phyloP scores from a whole-genome alignment of 345 rosid genomes.

The Eucalyptus erythrocorys region DNA sequence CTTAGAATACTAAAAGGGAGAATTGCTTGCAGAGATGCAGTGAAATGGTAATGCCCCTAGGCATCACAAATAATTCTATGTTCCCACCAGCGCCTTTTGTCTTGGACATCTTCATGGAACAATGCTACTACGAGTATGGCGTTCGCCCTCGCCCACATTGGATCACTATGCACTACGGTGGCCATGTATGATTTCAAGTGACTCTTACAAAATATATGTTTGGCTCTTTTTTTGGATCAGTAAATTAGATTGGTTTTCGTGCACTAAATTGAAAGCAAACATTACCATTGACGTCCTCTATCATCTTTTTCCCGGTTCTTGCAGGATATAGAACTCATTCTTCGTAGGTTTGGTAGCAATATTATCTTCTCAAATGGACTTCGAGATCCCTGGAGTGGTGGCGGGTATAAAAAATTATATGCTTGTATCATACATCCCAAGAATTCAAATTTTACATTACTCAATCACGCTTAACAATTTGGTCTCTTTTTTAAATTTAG shows the following conservation, averaged over 20 bases:
- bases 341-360: neutral
- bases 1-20: neutral
- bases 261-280: neutral
- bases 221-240: neutral
- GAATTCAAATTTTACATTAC: neutral
- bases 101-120: neutral
- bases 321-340: neutral
- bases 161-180: conserved; percentile 39
- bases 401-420: neutral
- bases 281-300: neutral
- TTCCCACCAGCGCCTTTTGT: conserved; percentile 10
- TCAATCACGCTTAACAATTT: neutral
- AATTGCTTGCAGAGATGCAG: conserved; percentile 8
- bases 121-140: neutral
- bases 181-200: neutral
- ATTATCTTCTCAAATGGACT: neutral
- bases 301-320: neutral
- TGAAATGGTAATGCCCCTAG: conserved; percentile 32
- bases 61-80: conserved; percentile 20
- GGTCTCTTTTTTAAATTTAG: neutral
- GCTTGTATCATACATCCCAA: neutral
- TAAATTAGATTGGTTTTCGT: neutral
- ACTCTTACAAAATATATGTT: neutral
- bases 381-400: neutral
- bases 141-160: conserved; percentile 44